Evolutionary conservation across 1,284 basidiomycete genomes (phyloP), one percentile per base, ranked within the genome.

Genomic region (Cryptococcus depauperatus): DNA sequence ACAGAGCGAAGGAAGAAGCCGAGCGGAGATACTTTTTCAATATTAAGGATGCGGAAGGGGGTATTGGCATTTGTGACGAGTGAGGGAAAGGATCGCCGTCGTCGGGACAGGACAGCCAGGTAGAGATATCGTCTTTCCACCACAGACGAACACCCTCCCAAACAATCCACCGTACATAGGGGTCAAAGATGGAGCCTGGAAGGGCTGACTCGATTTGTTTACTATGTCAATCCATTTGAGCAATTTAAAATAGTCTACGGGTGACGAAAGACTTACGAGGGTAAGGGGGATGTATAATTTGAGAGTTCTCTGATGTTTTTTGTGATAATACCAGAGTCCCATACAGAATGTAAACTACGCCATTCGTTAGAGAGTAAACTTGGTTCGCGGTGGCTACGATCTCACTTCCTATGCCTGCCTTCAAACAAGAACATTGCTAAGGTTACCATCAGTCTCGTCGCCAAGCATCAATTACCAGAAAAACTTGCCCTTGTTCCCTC

Each of bases 151-250:
- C 69, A 26, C 89, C 90, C 56, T 95, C 87, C 75, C 78, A 80
- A 61, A 91, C 79, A 53, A 93, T 80, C 52, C 82, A 86, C 23
- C 90, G 82, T 46, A 93, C 76, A 68, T 85, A 91, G 0, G 87
- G 78, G 70, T 93, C 89, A 64, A 92, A 93, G 59, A 86, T 85
- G 4, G 84, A 78, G 13, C 82, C 85, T 16, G 78, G 79, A 9
- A 93, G 76, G n/a, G 80, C 72, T 28, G 68, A 69, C 67, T 93
- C 90, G 54, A 93, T 77, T 37, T 79, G 74, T 47, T 62, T 62
- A 11, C 60, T 66, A 41, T n/a, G 19, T n/a, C n/a, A n/a, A n/a
- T n/a, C n/a, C n/a, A n/a, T n/a, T n/a, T n/a, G n/a, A n/a, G n/a
- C 22, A 38, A 19, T n/a, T 25, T 32, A 37, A 43, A 23, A 7